phyloP scores from a whole-genome alignment of 257 asterid genomes.

The Capsicum rhomboideum region DNA sequence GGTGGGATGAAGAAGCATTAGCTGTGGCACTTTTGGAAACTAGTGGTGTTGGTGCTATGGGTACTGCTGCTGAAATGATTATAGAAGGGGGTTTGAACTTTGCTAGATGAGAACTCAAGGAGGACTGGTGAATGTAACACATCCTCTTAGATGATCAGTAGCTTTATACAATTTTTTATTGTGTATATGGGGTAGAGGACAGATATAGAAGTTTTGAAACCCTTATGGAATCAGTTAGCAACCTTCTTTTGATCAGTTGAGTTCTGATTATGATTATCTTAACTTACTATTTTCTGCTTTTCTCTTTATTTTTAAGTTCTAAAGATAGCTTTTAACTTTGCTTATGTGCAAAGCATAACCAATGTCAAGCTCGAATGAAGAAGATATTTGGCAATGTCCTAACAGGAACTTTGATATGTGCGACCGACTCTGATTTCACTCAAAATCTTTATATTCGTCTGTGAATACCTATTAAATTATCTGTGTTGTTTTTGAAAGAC shows the following conservation, averaged over 20 bases:
- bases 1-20: slow-evolving; percentile 79
- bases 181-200: neutral
- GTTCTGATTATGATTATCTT: neutral
- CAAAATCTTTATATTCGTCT: no score
- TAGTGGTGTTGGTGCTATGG: slow-evolving; percentile 78
- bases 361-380: neutral
- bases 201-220: neutral
- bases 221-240: neutral
- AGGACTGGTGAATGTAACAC: neutral
- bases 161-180: neutral
- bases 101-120: neutral
- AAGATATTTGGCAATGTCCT: neutral
- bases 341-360: neutral
- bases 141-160: neutral
- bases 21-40: slow-evolving; percentile 69
- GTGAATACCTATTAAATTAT: no score
- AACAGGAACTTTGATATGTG: neutral
- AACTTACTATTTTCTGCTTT: neutral
- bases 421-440: no score
- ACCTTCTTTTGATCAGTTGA: neutral
- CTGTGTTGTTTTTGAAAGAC: no score
- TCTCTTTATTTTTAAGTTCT: neutral
- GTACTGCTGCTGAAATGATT: slow-evolving; percentile 90
- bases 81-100: slow-evolving; percentile 44
- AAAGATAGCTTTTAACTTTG: neutral